Conservation (phyloP, 2,329 filamentous ascomycete genomes). For the Colletotrichum acutatum region DNA sequence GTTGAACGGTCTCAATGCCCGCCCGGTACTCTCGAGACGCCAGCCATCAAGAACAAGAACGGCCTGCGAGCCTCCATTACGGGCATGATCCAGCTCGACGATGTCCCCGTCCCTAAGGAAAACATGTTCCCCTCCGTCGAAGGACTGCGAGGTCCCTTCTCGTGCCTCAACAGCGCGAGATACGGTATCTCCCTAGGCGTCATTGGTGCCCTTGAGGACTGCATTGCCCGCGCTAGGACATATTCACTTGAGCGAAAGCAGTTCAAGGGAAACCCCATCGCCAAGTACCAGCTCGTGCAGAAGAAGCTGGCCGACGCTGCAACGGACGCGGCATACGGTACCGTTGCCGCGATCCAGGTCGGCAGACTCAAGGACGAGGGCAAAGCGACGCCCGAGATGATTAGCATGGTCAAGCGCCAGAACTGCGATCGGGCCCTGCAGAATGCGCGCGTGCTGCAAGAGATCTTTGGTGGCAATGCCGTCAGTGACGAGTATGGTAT, state of each 20-base stretch:
- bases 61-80: constrained; percentile 93
- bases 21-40: constrained; percentile 89
- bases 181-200: constrained; percentile 95
- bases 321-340: constrained; percentile 91
- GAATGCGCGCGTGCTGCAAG: constrained; percentile 85
- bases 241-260: constrained; percentile 96
- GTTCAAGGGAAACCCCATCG: constrained; percentile 95
- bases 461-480: constrained; percentile 98
- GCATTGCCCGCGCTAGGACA: constrained; percentile 79
- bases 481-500: constrained; percentile 97
- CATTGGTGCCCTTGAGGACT: constrained; percentile 95
- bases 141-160: constrained; percentile 88
- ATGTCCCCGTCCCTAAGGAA: constrained; percentile 85
- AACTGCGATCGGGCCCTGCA: constrained; percentile 92
- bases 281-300: constrained; percentile 96
- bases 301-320: constrained; percentile 96
- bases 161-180: constrained; percentile 91
- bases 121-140: constrained; percentile 96
- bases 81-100: constrained; percentile 96
- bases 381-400: constrained; percentile 92
- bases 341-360: constrained; percentile 90
- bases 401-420: constrained; percentile 94
- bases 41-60: constrained; percentile 93
- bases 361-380: constrained; percentile 93
- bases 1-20: constrained; percentile 88